phyloP scores from a whole-genome alignment of 805 yeast species.

The Kockiozyma suomiensis region DNA sequence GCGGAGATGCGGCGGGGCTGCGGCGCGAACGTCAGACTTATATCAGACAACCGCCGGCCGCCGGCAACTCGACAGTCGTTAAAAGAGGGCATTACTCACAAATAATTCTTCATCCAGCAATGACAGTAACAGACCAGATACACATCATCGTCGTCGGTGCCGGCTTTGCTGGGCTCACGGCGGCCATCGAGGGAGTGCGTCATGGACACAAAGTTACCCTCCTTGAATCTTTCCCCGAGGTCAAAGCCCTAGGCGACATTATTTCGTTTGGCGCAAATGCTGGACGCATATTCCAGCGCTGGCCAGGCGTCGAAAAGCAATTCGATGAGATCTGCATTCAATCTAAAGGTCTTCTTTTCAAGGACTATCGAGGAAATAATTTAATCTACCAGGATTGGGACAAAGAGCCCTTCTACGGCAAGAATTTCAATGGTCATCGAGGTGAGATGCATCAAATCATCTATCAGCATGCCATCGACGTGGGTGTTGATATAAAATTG shows the following conservation, averaged over 20 bases:
- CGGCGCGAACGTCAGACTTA: too few species aligned
- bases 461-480: background rate
- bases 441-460: constrained; percentile 5
- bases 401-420: background rate
- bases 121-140: background rate
- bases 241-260: constrained; percentile 6
- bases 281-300: constrained; percentile 6
- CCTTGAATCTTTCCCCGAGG: constrained; percentile 11
- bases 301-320: constrained; percentile 8
- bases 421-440: constrained; percentile 9
- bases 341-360: background rate
- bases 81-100: too few species aligned
- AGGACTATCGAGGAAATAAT: background rate
- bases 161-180: constrained; percentile 11
- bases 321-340: constrained; percentile 1
- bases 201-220: constrained; percentile 5
- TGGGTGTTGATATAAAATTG: constrained; percentile 6
- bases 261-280: constrained; percentile 7
- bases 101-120: too few species aligned
- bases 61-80: too few species aligned
- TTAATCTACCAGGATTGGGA: constrained; percentile 3
- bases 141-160: constrained; percentile 5
- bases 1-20: too few species aligned
- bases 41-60: too few species aligned
- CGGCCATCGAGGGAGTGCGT: constrained; percentile 5